Conservation (phyloP, 768 basidiomycete genomes). For the Pleurotus eryngii region DNA sequence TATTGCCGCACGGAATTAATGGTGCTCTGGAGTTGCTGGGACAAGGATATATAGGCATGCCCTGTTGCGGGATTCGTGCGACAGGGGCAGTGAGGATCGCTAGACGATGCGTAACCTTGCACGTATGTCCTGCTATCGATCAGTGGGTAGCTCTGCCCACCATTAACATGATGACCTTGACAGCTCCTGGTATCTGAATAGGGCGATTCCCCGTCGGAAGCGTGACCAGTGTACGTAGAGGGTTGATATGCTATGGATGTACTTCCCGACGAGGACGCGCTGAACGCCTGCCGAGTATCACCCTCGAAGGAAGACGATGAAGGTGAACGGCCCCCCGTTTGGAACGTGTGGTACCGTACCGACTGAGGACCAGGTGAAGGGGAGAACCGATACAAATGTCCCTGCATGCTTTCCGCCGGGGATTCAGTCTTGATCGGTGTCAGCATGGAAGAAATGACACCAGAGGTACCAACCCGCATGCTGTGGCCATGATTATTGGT, state of each 20-base stretch:
- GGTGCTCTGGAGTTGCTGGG: constrained; percentile 60
- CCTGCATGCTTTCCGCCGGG: constrained; percentile 40
- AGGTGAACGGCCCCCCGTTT: constrained; percentile 39
- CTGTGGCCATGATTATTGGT: constrained; percentile 22
- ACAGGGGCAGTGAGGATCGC: constrained; percentile 54
- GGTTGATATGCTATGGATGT: constrained; percentile 21
- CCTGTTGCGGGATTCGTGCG: constrained; percentile 58
- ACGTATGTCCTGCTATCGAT: constrained; percentile 22
- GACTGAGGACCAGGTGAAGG: constrained; percentile 51
- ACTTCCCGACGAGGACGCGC: constrained; percentile 16
- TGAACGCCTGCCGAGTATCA: constrained; percentile 30
- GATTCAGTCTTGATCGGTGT: constrained; percentile 71
- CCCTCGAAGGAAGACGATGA: constrained; percentile 34
- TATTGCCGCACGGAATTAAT: constrained; percentile 58
- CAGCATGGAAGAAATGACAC: constrained; percentile 42
- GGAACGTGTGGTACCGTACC: constrained; percentile 51
- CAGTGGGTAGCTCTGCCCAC: constrained; percentile 36
- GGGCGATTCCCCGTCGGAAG: constrained; percentile 28
- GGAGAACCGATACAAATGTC: constrained; percentile 68
- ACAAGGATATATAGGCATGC: constrained; percentile 57
- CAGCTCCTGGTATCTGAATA: constrained; percentile 29
- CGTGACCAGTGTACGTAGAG: constrained; percentile 21
- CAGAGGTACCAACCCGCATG: constrained; percentile 13
- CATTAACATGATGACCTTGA: constrained; percentile 25
- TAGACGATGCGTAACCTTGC: constrained; percentile 28